phyloP scores from a whole-genome alignment of 208 protist genomes.

The Crithidia bombi region DNA sequence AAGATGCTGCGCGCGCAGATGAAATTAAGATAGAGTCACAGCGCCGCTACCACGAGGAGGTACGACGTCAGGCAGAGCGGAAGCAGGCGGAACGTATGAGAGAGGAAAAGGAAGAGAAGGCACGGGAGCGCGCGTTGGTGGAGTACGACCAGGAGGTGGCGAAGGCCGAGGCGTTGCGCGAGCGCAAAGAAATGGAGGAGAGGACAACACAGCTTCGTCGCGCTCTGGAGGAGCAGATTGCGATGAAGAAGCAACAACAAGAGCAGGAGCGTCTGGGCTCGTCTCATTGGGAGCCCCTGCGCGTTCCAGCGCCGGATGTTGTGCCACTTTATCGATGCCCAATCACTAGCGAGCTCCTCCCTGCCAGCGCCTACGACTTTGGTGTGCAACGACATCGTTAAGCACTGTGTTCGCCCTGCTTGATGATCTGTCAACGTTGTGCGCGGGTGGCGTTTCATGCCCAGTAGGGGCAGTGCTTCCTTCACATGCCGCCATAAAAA shows the following conservation, averaged over 20 bases:
- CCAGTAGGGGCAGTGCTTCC: no score
- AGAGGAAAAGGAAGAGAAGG: constrained; percentile 23
- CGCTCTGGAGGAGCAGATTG: constrained; percentile 29
- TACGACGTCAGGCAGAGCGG: constrained; percentile 37
- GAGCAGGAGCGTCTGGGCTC: neutral
- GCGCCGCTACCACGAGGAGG: constrained; percentile 30
- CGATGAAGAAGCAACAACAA: constrained; percentile 12
- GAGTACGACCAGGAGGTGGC: constrained; percentile 27
- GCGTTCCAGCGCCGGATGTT: constrained; percentile 17
- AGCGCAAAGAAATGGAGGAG: constrained; percentile 23
- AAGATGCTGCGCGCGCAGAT: neutral
- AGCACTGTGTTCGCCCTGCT: neutral
- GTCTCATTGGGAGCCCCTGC: neutral
- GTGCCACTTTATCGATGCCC: constrained; percentile 67
- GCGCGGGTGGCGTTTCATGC: no score
- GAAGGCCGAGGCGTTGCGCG: constrained; percentile 13
- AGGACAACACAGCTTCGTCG: constrained; percentile 20
- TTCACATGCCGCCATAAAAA: no score
- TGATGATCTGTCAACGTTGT: no score
- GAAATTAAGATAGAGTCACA: constrained; percentile 9
- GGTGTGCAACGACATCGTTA: constrained; percentile 11
- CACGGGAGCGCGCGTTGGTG: constrained; percentile 20
- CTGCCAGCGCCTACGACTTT: constrained; percentile 66
- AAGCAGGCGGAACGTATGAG: constrained; percentile 14
- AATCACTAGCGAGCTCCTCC: constrained; percentile 56